Conservation (phyloP, 2,329 filamentous ascomycete genomes). For the Xylaria sp. region DNA sequence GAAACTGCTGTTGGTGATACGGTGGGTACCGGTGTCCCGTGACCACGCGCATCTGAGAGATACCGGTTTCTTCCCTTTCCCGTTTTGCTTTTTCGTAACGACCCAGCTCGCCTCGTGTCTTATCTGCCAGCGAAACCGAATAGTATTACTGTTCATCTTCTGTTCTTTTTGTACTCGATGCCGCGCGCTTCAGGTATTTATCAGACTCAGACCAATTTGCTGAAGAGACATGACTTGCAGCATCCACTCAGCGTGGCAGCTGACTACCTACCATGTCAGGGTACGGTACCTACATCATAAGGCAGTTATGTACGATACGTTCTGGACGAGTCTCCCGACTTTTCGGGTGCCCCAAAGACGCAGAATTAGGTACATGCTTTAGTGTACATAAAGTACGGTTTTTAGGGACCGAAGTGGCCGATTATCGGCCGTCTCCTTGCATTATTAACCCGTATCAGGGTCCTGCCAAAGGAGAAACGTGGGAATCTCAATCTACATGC, state of each 20-base stretch:
- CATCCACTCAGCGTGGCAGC: constrained; percentile 12
- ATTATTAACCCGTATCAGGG: constrained; percentile 3
- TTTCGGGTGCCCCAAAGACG: neutral
- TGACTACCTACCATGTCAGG: neutral
- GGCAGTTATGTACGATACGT: neutral
- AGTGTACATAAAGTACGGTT: neutral
- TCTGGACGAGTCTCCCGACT: neutral
- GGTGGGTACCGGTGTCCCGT: neutral
- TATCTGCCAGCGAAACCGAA: too few relatives aligned
- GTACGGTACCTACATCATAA: neutral
- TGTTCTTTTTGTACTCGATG: too few relatives aligned
- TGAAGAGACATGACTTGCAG: constrained; percentile 24
- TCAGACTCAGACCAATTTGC: constrained; percentile 23
- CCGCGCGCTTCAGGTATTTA: constrained; percentile 18
- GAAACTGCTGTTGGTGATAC: neutral
- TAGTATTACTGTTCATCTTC: too few relatives aligned
- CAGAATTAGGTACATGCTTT: neutral
- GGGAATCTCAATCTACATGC: too few relatives aligned
- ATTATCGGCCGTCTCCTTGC: neutral
- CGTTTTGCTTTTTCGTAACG: neutral
- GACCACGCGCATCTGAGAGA: neutral
- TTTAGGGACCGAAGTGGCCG: neutral
- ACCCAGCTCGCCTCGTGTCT: too few relatives aligned
- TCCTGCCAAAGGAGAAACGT: neutral
- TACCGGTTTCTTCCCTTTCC: neutral